phyloP scores from a whole-genome alignment of 305 asterid species.

The Withania somnifera region DNA sequence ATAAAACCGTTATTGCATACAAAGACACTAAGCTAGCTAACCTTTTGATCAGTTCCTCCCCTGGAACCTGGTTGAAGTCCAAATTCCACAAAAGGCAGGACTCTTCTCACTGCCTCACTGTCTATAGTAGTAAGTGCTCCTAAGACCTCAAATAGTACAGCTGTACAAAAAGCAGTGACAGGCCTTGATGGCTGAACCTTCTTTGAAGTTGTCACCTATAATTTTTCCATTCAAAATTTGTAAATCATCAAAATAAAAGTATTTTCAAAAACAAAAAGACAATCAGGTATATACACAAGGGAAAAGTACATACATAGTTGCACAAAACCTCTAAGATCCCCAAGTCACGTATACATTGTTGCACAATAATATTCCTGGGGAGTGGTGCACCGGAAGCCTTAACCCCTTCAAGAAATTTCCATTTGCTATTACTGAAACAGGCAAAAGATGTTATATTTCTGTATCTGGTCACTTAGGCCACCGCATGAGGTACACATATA shows the following conservation, averaged over 20 bases:
- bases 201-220: slow-evolving; percentile 54
- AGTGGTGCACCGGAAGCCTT: slow-evolving; percentile 73
- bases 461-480: not conserved
- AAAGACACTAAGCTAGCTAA: slow-evolving; percentile 13
- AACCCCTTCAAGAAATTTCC: slow-evolving; percentile 92
- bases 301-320: slow-evolving; percentile 45
- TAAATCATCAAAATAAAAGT: not conserved
- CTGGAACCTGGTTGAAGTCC: slow-evolving; percentile 48
- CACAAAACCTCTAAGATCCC: slow-evolving; percentile 79
- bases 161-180: slow-evolving; percentile 70
- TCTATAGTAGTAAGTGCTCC: slow-evolving; percentile 40
- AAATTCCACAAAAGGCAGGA: slow-evolving; percentile 58
- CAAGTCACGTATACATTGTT: slow-evolving; percentile 60
- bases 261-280: not conserved
- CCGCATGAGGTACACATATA: not conserved
- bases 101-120: slow-evolving; percentile 50
- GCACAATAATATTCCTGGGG: slow-evolving; percentile 78
- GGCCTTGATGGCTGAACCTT: slow-evolving; percentile 51
- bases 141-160: slow-evolving; percentile 70
- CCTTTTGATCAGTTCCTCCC: slow-evolving; percentile 68
- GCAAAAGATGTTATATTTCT: not conserved
- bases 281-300: not conserved
- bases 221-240: slow-evolving; percentile 14
- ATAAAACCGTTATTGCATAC: not conserved
- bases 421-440: slow-evolving; percentile 61